These are phyloP conservation scores for Ophiorrhiza pumila DNA, from an alignment of 257 asterid genomes.

Conservation along the genomic window DNA sequence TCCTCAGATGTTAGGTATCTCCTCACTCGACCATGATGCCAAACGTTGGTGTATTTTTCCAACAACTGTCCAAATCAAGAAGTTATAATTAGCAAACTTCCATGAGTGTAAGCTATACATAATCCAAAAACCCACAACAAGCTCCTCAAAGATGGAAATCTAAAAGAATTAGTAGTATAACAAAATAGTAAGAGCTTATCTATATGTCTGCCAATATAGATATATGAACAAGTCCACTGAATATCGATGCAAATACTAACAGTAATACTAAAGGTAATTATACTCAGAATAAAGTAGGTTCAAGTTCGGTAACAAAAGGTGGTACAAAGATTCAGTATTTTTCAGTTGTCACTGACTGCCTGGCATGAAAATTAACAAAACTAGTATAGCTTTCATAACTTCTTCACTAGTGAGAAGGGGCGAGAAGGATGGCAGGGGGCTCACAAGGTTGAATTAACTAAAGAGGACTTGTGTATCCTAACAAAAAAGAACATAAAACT, in stretches of 20 bases:
- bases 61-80: slow-evolving; percentile 49
- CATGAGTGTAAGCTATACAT: neutral
- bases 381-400: too few relatives aligned
- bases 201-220: neutral
- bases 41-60: slow-evolving; percentile 61
- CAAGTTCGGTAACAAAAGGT: neutral
- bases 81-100: neutral
- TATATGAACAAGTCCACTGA: neutral
- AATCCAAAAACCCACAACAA: neutral
- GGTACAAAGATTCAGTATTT: neutral
- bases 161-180: neutral
- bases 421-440: neutral
- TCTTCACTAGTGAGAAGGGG: neutral
- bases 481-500: neutral
- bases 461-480: neutral
- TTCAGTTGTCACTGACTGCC: neutral
- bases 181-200: neutral
- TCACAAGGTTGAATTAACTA: neutral
- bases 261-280: neutral
- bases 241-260: neutral
- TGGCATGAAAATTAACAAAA: neutral
- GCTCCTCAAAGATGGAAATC: neutral
- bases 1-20: slow-evolving; percentile 81
- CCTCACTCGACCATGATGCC: slow-evolving; percentile 93
- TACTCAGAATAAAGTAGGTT: neutral